These are phyloP conservation scores for Gaeumannomyces sp. DNA, from an alignment of 2,329 filamentous ascomycete species.

Conservation along the genomic window DNA sequence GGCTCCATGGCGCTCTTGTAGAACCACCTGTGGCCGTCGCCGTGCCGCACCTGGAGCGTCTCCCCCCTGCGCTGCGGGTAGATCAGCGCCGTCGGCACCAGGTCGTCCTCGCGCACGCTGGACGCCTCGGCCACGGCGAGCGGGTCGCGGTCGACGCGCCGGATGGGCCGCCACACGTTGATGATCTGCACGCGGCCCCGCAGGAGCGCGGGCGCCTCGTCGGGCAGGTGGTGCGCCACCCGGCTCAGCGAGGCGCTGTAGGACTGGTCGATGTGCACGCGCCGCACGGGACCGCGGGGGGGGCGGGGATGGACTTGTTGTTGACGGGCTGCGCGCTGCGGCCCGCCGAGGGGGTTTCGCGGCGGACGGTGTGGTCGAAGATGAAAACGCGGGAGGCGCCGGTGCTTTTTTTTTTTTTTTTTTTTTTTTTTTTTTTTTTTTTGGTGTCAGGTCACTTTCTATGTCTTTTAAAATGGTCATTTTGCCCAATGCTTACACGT, in stretches of 20 bases:
- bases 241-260: conserved; percentile 16
- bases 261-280: conserved; percentile 54
- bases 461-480: too few species aligned
- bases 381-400: conserved; percentile 50
- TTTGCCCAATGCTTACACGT: neutral
- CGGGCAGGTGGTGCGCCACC: conserved; percentile 34
- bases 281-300: conserved; percentile 38
- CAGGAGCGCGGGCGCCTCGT: conserved; percentile 36
- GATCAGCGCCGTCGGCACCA: conserved; percentile 67
- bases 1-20: conserved; percentile 75
- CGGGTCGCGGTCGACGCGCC: conserved; percentile 56
- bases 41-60: conserved; percentile 62
- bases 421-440: too few species aligned
- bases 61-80: conserved; percentile 64
- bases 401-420: conserved; percentile 34
- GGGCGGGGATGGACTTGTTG: neutral
- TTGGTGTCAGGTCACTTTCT: too few species aligned
- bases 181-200: conserved; percentile 57
- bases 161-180: conserved; percentile 75
- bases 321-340: neutral
- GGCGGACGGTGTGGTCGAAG: conserved; percentile 55
- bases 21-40: conserved; percentile 62
- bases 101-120: conserved; percentile 53
- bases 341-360: conserved; percentile 37
- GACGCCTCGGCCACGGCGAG: conserved; percentile 63